Percentiles rank a stretch among this genome's conserved stretches.
phyloP scores from a whole-genome alignment of 2,329 filamentous ascomycete species.

The Aspergillus spinulosporus region DNA sequence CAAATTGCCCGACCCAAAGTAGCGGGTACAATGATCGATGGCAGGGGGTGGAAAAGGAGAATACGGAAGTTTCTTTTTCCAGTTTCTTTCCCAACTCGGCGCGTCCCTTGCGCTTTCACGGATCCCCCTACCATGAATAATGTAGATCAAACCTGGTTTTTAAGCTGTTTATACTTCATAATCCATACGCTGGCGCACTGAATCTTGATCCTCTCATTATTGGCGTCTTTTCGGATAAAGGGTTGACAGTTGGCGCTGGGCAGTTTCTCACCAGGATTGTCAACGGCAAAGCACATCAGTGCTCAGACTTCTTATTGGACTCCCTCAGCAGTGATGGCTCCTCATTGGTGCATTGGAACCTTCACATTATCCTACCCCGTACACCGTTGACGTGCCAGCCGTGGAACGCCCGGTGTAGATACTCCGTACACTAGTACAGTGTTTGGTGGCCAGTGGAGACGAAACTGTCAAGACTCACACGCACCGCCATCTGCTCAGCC shows the following conservation, averaged over 20 bases:
- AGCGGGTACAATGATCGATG: conserved; percentile 21
- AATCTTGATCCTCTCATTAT: neutral
- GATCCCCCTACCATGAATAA: too few relatives aligned
- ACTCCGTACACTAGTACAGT: neutral
- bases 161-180: neutral
- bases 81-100: conserved; percentile 8
- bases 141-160: conserved; percentile 1
- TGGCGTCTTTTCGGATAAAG: neutral
- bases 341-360: neutral
- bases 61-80: conserved; percentile 11
- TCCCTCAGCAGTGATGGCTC: neutral
- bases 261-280: neutral
- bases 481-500: conserved; percentile 3
- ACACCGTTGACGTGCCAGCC: neutral
- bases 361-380: neutral
- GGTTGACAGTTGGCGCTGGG: conserved; percentile 7
- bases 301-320: conserved; percentile 7
- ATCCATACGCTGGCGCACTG: neutral
- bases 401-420: neutral
- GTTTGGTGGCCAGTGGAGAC: neutral
- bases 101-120: conserved; percentile 16
- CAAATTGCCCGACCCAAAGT: conserved; percentile 19
- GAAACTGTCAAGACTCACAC: neutral
- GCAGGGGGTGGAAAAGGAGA: conserved; percentile 12
- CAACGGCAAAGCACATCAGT: conserved; percentile 23